Evolutionary conservation across 805 yeast genomes (phyloP), one percentile per base, ranked within the genome.

Genomic region (Candida saitoana): DNA sequence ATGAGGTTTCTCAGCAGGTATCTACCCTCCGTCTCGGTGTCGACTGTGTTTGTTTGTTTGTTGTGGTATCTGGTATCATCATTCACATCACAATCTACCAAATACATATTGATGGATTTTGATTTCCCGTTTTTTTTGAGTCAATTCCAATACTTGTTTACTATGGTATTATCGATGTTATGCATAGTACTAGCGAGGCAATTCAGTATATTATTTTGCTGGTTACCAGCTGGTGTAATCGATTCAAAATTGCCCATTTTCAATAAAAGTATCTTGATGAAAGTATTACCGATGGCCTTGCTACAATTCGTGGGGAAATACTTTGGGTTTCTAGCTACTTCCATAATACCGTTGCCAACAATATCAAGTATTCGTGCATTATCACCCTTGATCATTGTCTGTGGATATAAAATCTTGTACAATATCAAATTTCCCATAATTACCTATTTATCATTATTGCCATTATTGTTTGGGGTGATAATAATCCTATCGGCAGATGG

Each of bases 281-380:
- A 69, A 42, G 71, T 79, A 6, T 54, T 81, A 18, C 89, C 89
- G 0, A 64, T 82, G 56, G 85, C 87, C 1, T 55, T 80, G 8
- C 79, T 82, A 54, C 88, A 82, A 51, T 80, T 81, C 49, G 60
- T 73, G 14, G 87, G 87, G 2, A 82, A 81, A 56, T 71, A 71
- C 51, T 78, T 79, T 54, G 76, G 80, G 3, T 73, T 82, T 32
- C 73, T 76, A 29, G 87, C 88, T 0, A 81, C 86, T 0, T 75
- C 85, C 4, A 52, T 78, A 33, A 80, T 82, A 5, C 80, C 87
- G 0, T 74, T 82, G 11, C 82, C 87, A 0, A 79, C 88, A 0
- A 85, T 82, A 1, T 80, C 87, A 1, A 80, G 85, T 43, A 71
- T 83, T n/a, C 76, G 82, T 60, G 81, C 87, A 0, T 58, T 83